A percentile compares a stretch with the other conserved stretches of the same genome.
Evolutionary conservation across 2,329 filamentous ascomycete genomes (phyloP).

Genomic region (Plenodomus biglobosus): DNA sequence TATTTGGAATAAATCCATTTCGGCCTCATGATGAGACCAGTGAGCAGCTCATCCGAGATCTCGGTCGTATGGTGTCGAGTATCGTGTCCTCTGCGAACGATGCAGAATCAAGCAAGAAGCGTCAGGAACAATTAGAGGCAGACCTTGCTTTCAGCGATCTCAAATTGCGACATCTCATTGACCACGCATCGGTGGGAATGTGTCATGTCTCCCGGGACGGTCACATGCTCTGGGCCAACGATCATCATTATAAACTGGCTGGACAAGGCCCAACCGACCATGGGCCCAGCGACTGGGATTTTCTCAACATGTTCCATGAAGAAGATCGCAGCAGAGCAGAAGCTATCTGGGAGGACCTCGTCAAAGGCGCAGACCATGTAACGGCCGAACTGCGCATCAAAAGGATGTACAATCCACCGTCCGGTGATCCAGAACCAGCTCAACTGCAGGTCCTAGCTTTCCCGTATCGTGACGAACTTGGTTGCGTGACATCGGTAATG

Average conservation of each 20-base stretch:
- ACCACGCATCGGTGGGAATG: slow-evolving; percentile 41
- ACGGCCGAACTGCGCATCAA: slow-evolving; percentile 35
- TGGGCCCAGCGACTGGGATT: slow-evolving; percentile 8
- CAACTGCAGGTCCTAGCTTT: slow-evolving; percentile 40
- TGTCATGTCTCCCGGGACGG: slow-evolving; percentile 35
- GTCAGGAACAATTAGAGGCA: slow-evolving; percentile 22
- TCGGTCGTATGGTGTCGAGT: slow-evolving; percentile 37
- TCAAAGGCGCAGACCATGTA: slow-evolving; percentile 29
- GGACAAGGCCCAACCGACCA: slow-evolving; percentile 24
- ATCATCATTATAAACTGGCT: slow-evolving; percentile 37
- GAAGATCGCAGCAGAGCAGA: slow-evolving; percentile 29
- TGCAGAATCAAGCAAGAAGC: slow-evolving; percentile 15
- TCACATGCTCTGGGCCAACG: slow-evolving; percentile 39
- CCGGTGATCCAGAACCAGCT: slow-evolving; percentile 34
- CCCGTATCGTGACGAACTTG: slow-evolving; percentile 36
- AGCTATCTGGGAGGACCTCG: slow-evolving; percentile 28
- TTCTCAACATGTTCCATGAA: slow-evolving; percentile 33
- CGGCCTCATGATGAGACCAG: slow-evolving; percentile 36
- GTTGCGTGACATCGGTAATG: slow-evolving; percentile 38
- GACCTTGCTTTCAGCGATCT: slow-evolving; percentile 39
- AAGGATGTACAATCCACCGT: slow-evolving; percentile 33
- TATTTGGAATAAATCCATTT: slow-evolving; percentile 42
- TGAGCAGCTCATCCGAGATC: slow-evolving; percentile 37
- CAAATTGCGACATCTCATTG: slow-evolving; percentile 30
- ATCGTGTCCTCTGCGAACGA: slow-evolving; percentile 29